phyloP scores from a whole-genome alignment of 306 rosid genomes.

The Cucurbita moschata region DNA sequence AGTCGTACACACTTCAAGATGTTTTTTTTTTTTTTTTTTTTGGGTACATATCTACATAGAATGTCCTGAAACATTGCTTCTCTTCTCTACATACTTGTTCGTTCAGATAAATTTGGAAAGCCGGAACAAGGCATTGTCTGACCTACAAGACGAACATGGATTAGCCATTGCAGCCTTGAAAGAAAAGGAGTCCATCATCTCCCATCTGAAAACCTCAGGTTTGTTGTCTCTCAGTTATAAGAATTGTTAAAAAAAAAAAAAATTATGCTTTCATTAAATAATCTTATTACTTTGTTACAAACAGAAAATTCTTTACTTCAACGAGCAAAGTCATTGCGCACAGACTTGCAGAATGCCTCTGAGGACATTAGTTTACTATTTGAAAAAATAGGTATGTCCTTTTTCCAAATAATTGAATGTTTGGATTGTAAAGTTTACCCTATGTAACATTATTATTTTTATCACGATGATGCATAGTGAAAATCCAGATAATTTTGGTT shows the following conservation, averaged over 20 bases:
- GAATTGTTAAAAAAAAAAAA: not conserved
- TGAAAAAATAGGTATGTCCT: slow-evolving; percentile 43
- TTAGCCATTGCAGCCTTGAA: slow-evolving; percentile 42
- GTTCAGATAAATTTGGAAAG: slow-evolving; percentile 47
- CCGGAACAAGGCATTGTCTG: slow-evolving; percentile 38
- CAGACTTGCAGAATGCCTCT: slow-evolving; percentile 58
- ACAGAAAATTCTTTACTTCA: slow-evolving; percentile 64
- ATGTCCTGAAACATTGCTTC: not conserved
- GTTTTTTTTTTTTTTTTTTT: too few relatives aligned
- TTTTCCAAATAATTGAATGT: not conserved
- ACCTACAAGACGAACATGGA: slow-evolving; percentile 53
- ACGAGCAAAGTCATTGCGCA: slow-evolving; percentile 59
- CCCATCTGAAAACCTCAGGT: slow-evolving; percentile 65
- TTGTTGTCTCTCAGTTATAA: not conserved
- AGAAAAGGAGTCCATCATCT: slow-evolving; percentile 61
- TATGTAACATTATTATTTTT: not conserved
- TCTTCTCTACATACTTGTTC: not conserved
- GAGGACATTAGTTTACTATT: slow-evolving; percentile 48
- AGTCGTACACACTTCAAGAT: too few relatives aligned
- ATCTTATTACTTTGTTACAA: not conserved
- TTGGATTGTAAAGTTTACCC: not conserved
- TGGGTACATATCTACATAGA: not conserved
- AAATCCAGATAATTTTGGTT: not conserved
- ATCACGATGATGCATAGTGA: not conserved
- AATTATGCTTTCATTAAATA: not conserved